Base-by-base conservation (phyloP, 345 rosid species). In the Boechera divaricarpa region DNA sequence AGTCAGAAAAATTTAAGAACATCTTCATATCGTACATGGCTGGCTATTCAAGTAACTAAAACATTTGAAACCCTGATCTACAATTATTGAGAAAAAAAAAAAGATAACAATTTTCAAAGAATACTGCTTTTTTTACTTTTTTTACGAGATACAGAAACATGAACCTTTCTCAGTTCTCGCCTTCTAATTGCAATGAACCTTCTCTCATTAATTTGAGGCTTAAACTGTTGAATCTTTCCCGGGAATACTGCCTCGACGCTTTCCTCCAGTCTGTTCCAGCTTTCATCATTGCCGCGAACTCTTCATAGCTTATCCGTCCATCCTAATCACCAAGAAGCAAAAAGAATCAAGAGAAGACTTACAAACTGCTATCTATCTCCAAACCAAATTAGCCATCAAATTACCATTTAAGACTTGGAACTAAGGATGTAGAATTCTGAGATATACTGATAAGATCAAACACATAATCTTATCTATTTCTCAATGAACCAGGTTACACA, bases 191-290 rank as follows among this genome's bases (percentile, higher is more conserved):
- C 74, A 82, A 75, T 7, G 93, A 90, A 29, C 93, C 97, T 12
- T 90, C 96, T 70, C 85, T 83, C 89, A 87, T 87, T 70, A 92
- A 82, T 72, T 84, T 90, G 79, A 90, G 79, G 85, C 96, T 87
- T 71, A 92, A 82, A 82, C 86, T 90, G 77, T 86, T 90, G 80
- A 92, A 90, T 83, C 92, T 86, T 81, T 90, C 96, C 57, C 96
- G 72, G 10, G 96, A 90, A 72, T 88, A 92, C 66, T 92, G 97
- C 69, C 96, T 82, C 0, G 97, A 92, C 1, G 92, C 97, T 76
- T 90, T 92, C 71, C 97, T 88, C 97, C 97, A 92, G 74, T 92
- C 97, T 4, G 96, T 92, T 24, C 97, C 97, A 3, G 96, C 96
- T 86, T 86, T 90, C 97, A 90, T 92, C 97, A 90, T 90, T 2